Conservation (phyloP, 2,329 filamentous ascomycete species). For the Hymenoscyphus fraxineus region DNA sequence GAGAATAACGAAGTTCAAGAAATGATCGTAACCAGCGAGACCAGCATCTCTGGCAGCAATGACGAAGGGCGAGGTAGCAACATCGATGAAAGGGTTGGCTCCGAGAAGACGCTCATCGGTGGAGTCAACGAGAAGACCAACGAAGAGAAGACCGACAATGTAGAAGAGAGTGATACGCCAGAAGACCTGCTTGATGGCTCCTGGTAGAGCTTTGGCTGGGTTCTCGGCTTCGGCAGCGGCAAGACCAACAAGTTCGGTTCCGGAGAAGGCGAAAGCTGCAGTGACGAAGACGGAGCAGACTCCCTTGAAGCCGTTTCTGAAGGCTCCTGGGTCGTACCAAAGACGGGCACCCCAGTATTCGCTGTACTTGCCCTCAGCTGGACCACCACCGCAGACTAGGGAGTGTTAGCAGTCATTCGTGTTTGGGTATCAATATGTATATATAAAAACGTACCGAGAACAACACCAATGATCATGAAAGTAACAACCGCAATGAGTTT, state of each 20-base stretch:
- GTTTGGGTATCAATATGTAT: too few relatives aligned
- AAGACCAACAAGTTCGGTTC: conserved; percentile 70
- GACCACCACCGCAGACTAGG: conserved; percentile 69
- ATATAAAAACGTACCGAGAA: conserved; percentile 12
- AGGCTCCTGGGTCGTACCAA: conserved; percentile 76
- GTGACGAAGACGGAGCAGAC: conserved; percentile 73
- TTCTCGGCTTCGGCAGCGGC: conserved; percentile 73
- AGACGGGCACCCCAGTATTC: conserved; percentile 57
- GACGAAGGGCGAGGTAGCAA: conserved; percentile 81
- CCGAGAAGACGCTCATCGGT: conserved; percentile 60
- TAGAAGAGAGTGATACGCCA: conserved; percentile 72
- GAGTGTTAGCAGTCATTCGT: conserved; percentile 10
- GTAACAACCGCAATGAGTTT: conserved; percentile 81
- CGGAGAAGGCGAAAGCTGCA: conserved; percentile 70
- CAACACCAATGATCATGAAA: conserved; percentile 63
- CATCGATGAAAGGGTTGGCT: conserved; percentile 52
- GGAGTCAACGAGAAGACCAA: conserved; percentile 46
- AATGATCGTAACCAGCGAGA: conserved; percentile 73
- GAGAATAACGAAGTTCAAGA: conserved; percentile 92
- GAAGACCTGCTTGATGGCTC: conserved; percentile 86
- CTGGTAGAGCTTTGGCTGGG: conserved; percentile 74
- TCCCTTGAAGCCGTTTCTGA: conserved; percentile 76
- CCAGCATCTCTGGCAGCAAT: conserved; percentile 83
- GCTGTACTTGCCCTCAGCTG: conserved; percentile 64
- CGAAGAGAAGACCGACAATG: conserved; percentile 6